Evolutionary conservation across 768 basidiomycete genomes (phyloP), one percentile per base, ranked within the genome.

Genomic region (Kwoniella sp.): DNA sequence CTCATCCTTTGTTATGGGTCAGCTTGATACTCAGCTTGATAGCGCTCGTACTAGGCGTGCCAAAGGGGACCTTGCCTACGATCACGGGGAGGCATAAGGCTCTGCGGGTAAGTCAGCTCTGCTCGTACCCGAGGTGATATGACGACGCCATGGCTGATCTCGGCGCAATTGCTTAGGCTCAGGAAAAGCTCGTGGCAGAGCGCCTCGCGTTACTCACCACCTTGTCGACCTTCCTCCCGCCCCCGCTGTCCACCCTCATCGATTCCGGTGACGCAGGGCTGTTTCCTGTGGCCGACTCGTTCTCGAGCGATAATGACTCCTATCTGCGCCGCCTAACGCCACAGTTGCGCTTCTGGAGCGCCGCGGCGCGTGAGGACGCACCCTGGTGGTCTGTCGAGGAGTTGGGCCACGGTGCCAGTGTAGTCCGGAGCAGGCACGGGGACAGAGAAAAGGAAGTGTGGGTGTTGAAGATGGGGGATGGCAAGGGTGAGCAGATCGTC

Each of bases 341-440:
- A 7, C 28, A 36, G 11, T n/a, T 58, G 22, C 33, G 52, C 29
- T 60, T 57, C 50, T 57, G 53, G 53, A 59, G 59, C 26, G 50
- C 38, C 14, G 57, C 50, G 20, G 37, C 46, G n/a, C 25, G 40
- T 11, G 40, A 49, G 15, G 56, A 50, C 19, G 57, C 45, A 19
- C 26, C 44, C 33, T 69, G 67, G 67, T 69, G 67, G 67, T 55
- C 55, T 26, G 50, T 69, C 17, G 67, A 69, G 47, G 67, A 69
- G 31, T 38, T 69, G 8, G 67, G 67, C 22, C 48, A 61, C n/a
- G 67, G 67, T 10, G 67, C 67, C 6, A 65, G 63, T 44, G 59
- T 69, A 14, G 63, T 65, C 15, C 33, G 61, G 36, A 51, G 56
- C 37, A 42, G 43, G 14, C 52, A 52, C 27, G 57, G 44, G 0